These are phyloP conservation scores for Epichloe hybrida DNA, from an alignment of 2,329 filamentous ascomycete genomes.

Conservation along the genomic window DNA sequence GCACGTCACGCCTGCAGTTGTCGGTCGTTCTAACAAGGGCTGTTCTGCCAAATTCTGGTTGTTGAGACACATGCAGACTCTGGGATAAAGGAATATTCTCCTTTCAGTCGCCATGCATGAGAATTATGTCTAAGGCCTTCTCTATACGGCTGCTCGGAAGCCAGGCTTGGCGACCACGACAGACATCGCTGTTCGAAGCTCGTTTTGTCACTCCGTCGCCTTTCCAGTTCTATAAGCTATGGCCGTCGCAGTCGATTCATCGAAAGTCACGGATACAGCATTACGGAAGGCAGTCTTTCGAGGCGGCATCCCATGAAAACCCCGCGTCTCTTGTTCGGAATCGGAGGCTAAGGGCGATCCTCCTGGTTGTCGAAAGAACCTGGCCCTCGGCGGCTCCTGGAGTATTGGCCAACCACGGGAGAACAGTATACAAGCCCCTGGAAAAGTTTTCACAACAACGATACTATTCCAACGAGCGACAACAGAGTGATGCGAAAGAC, in stretches of 20 bases:
- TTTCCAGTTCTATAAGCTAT: constrained; percentile 1
- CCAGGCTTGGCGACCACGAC: constrained; percentile 19
- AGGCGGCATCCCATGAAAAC: neutral
- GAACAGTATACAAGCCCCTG: neutral
- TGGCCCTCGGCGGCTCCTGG: neutral
- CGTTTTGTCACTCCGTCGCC: neutral
- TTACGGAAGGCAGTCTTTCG: neutral
- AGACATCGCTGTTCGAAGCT: constrained; percentile 7
- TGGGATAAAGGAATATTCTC: neutral
- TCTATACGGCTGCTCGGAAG: constrained; percentile 23
- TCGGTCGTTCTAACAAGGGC: neutral
- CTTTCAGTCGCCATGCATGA: constrained; percentile 23
- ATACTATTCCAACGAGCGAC: neutral
- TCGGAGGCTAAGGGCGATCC: neutral
- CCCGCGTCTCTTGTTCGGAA: too few relatives aligned
- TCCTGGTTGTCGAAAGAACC: neutral
- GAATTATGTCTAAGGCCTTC: constrained; percentile 28
- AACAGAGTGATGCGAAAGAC: neutral
- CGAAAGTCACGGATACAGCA: neutral
- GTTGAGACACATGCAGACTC: neutral
- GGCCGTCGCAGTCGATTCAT: neutral
- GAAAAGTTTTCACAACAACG: neutral
- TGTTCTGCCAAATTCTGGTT: neutral
- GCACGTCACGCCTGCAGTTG: constrained; percentile 14
- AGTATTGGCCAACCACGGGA: neutral